A percentile compares a stretch with the other conserved stretches of the same genome.
Evolutionary conservation across 805 yeast species (phyloP).

Genomic region (Tetrapisispora fleetii): DNA sequence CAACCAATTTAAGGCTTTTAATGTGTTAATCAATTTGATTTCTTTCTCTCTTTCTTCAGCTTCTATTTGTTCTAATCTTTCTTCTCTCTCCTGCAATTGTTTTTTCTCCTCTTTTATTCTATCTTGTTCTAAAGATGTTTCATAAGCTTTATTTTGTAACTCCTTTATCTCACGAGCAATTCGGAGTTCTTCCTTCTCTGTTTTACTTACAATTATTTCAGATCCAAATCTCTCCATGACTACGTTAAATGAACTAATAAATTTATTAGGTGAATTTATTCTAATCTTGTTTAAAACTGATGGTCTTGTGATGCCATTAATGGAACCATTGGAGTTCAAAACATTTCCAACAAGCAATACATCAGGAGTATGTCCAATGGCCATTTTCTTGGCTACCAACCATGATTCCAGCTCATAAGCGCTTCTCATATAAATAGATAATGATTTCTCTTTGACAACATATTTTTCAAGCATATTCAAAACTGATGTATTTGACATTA

Average conservation of each 20-base stretch:
- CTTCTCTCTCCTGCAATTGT: conserved; percentile 16
- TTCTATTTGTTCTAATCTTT: conserved; percentile 4
- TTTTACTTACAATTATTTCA: conserved; percentile 48
- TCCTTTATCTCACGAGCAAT: conserved; percentile 48
- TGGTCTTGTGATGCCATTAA: conserved; percentile 27
- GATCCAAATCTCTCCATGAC: conserved; percentile 49
- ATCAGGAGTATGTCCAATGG: conserved; percentile 46
- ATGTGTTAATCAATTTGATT: conserved; percentile 11
- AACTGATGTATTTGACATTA: conserved; percentile 39
- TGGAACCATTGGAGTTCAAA: conserved; percentile 34
- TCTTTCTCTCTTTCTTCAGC: conserved; percentile 6
- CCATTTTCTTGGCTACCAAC: conserved; percentile 50
- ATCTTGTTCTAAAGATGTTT: conserved; percentile 50
- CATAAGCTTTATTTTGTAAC: conserved; percentile 60
- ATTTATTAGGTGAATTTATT: conserved; percentile 25
- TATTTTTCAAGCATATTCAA: conserved; percentile 27
- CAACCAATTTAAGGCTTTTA: conserved; percentile 17
- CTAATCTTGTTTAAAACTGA: conserved; percentile 28
- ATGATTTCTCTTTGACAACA: conserved; percentile 28
- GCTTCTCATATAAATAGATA: conserved; percentile 56
- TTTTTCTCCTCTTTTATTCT: conserved; percentile 41
- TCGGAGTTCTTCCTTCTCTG: conserved; percentile 51
- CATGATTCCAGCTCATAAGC: conserved; percentile 55
- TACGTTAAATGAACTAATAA: conserved; percentile 30
- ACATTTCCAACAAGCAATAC: conserved; percentile 45